Evolutionary conservation across 352 stramenopile species (phyloP).

Genomic region (Phytophthora crassamura): DNA sequence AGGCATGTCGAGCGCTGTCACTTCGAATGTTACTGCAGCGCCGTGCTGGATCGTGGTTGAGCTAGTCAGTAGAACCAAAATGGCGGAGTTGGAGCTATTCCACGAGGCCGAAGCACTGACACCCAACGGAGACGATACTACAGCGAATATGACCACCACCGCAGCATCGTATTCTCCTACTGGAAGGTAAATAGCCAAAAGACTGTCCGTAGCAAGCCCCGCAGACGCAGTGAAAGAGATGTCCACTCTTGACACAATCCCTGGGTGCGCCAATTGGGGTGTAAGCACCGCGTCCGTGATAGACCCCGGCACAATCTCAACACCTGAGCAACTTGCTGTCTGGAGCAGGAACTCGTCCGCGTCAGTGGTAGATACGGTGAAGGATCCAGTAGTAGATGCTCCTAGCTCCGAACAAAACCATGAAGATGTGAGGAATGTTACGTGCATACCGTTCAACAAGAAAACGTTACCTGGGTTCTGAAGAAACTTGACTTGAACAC

Average conservation of each 20-base stretch:
- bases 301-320: constrained; percentile 41
- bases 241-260: constrained; percentile 47
- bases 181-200: constrained; percentile 50
- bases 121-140: constrained; percentile 24
- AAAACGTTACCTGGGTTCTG: constrained; percentile 45
- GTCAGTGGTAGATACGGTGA: constrained; percentile 50
- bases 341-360: constrained; percentile 45
- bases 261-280: constrained; percentile 47
- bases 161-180: constrained; percentile 47
- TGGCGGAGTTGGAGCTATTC: constrained; percentile 35
- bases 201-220: constrained; percentile 41
- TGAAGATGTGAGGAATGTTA: constrained; percentile 2
- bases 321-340: constrained; percentile 23
- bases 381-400: constrained; percentile 39
- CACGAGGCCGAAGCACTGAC: constrained; percentile 49
- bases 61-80: constrained; percentile 51
- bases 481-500: constrained; percentile 30
- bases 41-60: constrained; percentile 35
- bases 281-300: constrained; percentile 44
- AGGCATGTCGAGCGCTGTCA: constrained; percentile 56
- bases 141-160: constrained; percentile 28
- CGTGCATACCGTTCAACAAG: not conserved
- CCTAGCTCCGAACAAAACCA: constrained; percentile 23
- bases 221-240: constrained; percentile 63
- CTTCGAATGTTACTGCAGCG: constrained; percentile 37